phyloP scores from a whole-genome alignment of 768 basidiomycete genomes.

The Termitomyces sp. region DNA sequence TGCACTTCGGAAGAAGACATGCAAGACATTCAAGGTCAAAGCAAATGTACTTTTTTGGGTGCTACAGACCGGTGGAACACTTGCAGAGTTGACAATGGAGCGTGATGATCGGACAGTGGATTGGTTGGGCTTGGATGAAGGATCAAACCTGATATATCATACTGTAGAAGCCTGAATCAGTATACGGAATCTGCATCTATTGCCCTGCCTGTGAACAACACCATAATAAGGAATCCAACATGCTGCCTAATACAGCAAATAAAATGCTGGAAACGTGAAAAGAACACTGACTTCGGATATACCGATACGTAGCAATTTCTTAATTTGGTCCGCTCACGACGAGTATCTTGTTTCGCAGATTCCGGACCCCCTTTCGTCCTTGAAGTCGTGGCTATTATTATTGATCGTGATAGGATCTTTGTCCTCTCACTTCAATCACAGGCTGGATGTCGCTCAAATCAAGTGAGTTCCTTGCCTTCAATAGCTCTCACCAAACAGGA shows the following conservation, averaged over 20 bases:
- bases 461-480: too few relatives aligned
- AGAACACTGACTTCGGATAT: background rate
- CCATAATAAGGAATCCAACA: background rate
- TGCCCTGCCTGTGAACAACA: background rate
- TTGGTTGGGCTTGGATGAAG: constrained; percentile 71
- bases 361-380: too few relatives aligned
- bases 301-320: too few relatives aligned
- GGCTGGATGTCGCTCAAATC: too few relatives aligned
- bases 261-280: background rate
- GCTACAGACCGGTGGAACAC: constrained; percentile 41
- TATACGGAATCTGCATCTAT: background rate
- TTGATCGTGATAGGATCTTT: too few relatives aligned
- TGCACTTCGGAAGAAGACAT: constrained; percentile 57
- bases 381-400: too few relatives aligned
- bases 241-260: background rate
- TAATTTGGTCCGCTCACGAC: too few relatives aligned
- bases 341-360: too few relatives aligned
- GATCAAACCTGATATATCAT: constrained; percentile 33
- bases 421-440: too few relatives aligned
- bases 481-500: too few relatives aligned
- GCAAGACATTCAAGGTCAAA: constrained; percentile 40
- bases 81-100: constrained; percentile 41
- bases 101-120: constrained; percentile 50
- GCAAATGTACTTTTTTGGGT: constrained; percentile 48
- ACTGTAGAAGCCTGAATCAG: constrained; percentile 10